A percentile compares a stretch with the other conserved stretches of the same genome.
Conservation (phyloP, 768 basidiomycete species). For the Mycena crocata region DNA sequence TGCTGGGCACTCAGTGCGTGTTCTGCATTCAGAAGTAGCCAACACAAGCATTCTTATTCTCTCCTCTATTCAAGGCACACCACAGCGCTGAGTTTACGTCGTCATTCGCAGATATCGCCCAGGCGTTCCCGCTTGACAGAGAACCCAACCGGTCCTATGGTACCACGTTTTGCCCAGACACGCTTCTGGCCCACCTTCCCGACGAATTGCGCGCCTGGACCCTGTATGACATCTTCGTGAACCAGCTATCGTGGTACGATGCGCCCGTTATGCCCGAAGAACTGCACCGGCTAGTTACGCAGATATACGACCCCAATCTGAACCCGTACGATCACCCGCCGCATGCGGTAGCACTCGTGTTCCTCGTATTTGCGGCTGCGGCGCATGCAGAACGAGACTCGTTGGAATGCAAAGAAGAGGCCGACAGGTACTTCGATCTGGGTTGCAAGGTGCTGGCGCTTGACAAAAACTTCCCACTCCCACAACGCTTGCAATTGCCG, state of each 20-base stretch:
- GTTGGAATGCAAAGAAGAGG: conserved; percentile 40
- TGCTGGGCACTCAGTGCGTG: conserved; percentile 21
- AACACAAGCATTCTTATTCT: background rate
- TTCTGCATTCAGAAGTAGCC: background rate
- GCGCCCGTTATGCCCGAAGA: conserved; percentile 9
- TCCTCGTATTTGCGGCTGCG: conserved; percentile 31
- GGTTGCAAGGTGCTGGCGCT: conserved; percentile 28
- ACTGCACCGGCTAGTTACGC: background rate
- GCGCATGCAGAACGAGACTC: conserved; percentile 50
- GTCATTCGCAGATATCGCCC: background rate
- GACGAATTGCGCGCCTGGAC: conserved; percentile 12
- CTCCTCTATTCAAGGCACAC: background rate
- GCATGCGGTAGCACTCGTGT: conserved; percentile 1
- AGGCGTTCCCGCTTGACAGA: background rate
- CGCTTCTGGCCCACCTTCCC: background rate
- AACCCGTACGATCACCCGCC: background rate
- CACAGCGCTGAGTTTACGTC: background rate
- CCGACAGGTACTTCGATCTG: conserved; percentile 30
- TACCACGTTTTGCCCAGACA: background rate
- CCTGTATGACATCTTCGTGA: conserved; percentile 4
- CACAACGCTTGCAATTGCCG: too few species aligned
- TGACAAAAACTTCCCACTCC: too few species aligned
- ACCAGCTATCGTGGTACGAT: conserved; percentile 10
- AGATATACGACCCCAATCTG: background rate
- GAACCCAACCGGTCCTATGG: background rate